Conservation (phyloP, 805 yeast species). For the Yamadazyma insecticola region DNA sequence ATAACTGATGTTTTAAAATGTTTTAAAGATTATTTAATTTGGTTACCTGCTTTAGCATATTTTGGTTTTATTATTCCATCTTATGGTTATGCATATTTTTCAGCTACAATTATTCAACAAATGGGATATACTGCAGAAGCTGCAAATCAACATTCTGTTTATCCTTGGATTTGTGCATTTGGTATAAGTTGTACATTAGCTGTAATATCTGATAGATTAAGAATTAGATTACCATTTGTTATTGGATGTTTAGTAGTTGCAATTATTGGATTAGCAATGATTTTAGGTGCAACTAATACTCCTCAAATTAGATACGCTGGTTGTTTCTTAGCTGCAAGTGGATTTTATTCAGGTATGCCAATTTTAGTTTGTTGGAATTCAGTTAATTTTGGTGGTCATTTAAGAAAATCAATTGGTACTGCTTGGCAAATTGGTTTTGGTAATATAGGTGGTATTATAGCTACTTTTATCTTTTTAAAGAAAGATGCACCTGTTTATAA, state of each 20-base stretch:
- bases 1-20: conserved; percentile 41
- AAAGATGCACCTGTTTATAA: conserved; percentile 56
- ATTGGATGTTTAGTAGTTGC: conserved; percentile 27
- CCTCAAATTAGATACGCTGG: conserved; percentile 53
- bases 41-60: conserved; percentile 56
- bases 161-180: conserved; percentile 80
- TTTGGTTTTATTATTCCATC: conserved; percentile 68
- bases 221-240: conserved; percentile 44
- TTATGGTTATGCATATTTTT: conserved; percentile 71
- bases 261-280: conserved; percentile 52
- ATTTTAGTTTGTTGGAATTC: conserved; percentile 64
- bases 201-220: conserved; percentile 50
- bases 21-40: conserved; percentile 57
- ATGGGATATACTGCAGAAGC: conserved; percentile 65
- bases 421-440: conserved; percentile 69
- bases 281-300: conserved; percentile 40
- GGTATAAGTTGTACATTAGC: conserved; percentile 64
- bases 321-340: conserved; percentile 55
- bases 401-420: conserved; percentile 53
- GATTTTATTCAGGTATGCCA: conserved; percentile 65
- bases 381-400: conserved; percentile 59
- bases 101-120: conserved; percentile 58
- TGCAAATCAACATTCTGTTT: conserved; percentile 78
- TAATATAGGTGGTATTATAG: conserved; percentile 66
- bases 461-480: conserved; percentile 53